Evolutionary conservation across 2,329 filamentous ascomycete species (phyloP).

Genomic region (Curvularia spicifera): DNA sequence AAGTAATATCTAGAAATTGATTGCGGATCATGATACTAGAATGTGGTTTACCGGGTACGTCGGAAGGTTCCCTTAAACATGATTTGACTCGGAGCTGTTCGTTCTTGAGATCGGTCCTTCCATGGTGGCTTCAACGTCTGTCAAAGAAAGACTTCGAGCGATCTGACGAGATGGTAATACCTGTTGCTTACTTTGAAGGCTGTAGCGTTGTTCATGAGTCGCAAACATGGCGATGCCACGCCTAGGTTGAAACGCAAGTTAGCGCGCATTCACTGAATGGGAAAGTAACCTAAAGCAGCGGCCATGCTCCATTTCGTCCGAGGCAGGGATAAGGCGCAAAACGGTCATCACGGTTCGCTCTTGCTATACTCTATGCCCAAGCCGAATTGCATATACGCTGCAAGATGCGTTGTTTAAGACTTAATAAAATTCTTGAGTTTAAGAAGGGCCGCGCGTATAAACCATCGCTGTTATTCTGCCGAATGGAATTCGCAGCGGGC

Average conservation of each 20-base stretch:
- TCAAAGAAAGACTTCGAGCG: background rate
- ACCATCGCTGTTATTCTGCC: background rate
- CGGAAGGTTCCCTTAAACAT: background rate
- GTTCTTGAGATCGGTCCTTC: too few species aligned
- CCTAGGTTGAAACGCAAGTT: background rate
- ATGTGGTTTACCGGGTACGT: background rate
- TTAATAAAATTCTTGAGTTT: background rate
- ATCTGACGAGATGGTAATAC: background rate
- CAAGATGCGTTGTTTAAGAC: background rate
- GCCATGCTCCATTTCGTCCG: background rate
- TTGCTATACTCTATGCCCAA: background rate
- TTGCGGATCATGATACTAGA: background rate
- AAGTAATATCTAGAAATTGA: background rate
- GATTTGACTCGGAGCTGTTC: too few species aligned
- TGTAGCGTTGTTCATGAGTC: background rate
- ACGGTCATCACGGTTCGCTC: background rate
- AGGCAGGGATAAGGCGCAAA: background rate
- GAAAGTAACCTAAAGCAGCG: background rate
- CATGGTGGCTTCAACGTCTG: background rate
- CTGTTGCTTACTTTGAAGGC: background rate
- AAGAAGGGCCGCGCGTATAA: conserved; percentile 1
- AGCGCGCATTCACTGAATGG: background rate
- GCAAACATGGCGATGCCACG: background rate
- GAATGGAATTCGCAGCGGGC: background rate
- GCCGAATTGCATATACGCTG: background rate